Evolutionary conservation across 2,329 filamentous ascomycete species (phyloP).

Genomic region (Trichoderma afroharzianum): DNA sequence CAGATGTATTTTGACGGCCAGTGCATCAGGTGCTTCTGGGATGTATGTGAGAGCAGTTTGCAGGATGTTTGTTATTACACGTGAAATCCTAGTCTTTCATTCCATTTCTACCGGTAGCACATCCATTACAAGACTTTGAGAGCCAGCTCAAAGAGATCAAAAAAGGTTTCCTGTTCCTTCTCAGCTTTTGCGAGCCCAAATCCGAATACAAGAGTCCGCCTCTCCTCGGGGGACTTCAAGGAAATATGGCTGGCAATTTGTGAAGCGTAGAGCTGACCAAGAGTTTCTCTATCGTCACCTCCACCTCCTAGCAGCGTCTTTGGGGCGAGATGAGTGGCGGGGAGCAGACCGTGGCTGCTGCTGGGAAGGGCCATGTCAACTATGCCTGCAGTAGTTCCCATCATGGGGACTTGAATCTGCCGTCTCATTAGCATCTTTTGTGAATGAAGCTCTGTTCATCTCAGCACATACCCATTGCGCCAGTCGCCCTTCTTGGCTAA

Average conservation of each 20-base stretch:
- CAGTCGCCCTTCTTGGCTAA: constrained; percentile 79
- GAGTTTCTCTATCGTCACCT: constrained; percentile 70
- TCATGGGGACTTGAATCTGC: constrained; percentile 75
- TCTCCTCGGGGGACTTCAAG: constrained; percentile 63
- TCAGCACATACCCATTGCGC: constrained; percentile 81
- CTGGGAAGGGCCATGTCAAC: constrained; percentile 58
- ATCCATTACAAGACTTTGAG: constrained; percentile 49
- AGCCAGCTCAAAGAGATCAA: constrained; percentile 62
- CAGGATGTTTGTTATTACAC: background rate
- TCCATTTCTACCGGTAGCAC: background rate
- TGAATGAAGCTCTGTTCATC: background rate
- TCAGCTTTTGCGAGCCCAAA: constrained; percentile 53
- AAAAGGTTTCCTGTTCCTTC: constrained; percentile 54
- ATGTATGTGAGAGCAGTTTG: background rate
- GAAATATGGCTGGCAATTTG: constrained; percentile 81
- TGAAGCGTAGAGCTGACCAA: constrained; percentile 84
- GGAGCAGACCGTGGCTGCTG: constrained; percentile 54
- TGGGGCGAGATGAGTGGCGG: constrained; percentile 77
- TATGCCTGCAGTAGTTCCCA: constrained; percentile 60
- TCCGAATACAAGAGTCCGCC: constrained; percentile 58
- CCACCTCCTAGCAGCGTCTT: constrained; percentile 84
- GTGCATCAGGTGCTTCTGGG: background rate
- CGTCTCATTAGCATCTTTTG: background rate
- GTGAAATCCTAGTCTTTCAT: background rate
- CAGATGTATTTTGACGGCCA: background rate